Base-by-base conservation (phyloP, 176 grass and related monocot genomes). In the Lolium rigidum region DNA sequence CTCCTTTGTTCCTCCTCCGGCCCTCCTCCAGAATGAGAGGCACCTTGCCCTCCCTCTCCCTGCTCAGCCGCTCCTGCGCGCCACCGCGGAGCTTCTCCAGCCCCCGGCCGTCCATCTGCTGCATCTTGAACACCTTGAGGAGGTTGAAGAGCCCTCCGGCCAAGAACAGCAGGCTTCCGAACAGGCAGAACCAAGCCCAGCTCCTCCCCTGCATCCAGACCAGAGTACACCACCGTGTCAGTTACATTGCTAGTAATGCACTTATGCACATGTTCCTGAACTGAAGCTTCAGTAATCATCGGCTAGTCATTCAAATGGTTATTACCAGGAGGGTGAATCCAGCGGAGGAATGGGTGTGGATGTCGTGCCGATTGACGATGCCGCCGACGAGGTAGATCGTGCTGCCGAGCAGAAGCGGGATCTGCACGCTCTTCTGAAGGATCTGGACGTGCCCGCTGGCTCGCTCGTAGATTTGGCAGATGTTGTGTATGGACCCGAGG, bases 101-200 rank as follows among this genome's bases (percentile, higher is more conserved):
- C 7, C 79, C 76, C n/a, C 65, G 65, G 0, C 90, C 88, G 54
- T 87, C 90, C 86, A 94, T 94, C 82, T 88, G 90, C 84, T 95
- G 97, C 94, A 89, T 91, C 92, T 95, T 90, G 88, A 92, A 95
- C 85, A 98, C 97, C 65, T 98, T 98, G 39, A 90, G 81, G 1
- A 95, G 90, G 85, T 98, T 98, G 75, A 95, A 9, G 22, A 94
- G 10, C 9, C 82, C 94, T 39, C 88, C 97, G 0, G 70, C 51
- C 6, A 91, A 49, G 86, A 98, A 94, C 20, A 95, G 86, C 3
- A 89, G 38, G 88, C 96, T 95, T 13, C 92, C 90, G 43, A 35
- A 80, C 12, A 98, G 60, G 59, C 90, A 85, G 54, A 91, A 77
- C 93, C 90, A 95, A 28, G 51, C 64, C 92, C 97, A 94, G 70